phyloP scores from a whole-genome alignment of 768 basidiomycete genomes.

The Baorangia bicolor region DNA sequence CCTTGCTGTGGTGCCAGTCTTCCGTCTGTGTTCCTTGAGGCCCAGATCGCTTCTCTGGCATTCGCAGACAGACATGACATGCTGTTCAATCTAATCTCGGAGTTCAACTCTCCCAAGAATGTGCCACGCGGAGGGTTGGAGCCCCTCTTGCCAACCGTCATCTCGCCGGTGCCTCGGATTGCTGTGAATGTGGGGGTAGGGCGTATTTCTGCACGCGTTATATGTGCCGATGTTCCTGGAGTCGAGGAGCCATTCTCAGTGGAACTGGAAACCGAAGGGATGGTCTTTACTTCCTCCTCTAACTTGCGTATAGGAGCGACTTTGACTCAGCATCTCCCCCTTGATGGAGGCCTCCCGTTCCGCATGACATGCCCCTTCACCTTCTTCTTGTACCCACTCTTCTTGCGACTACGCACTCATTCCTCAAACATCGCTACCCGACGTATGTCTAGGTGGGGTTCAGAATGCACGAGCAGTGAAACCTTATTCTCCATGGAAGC shows the following conservation, averaged over 20 bases:
- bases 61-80: slow-evolving; percentile 55
- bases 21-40: slow-evolving; percentile 50
- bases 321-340: slow-evolving; percentile 12
- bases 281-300: slow-evolving; percentile 43
- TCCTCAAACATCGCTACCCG: slow-evolving; percentile 23
- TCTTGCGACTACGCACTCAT: slow-evolving; percentile 50
- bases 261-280: slow-evolving; percentile 57
- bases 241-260: slow-evolving; percentile 48
- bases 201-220: slow-evolving; percentile 48
- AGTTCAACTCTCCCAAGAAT: slow-evolving; percentile 19
- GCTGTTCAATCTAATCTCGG: slow-evolving; percentile 39
- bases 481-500: slow-evolving; percentile 60
- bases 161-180: slow-evolving; percentile 49
- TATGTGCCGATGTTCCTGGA: slow-evolving; percentile 41
- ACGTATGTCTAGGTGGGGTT: slow-evolving; percentile 30
- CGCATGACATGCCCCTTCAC: slow-evolving; percentile 44
- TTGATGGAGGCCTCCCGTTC: slow-evolving; percentile 42
- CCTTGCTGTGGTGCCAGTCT: slow-evolving; percentile 53
- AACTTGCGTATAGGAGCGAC: slow-evolving; percentile 36
- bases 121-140: not conserved
- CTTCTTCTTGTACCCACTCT: slow-evolving; percentile 48
- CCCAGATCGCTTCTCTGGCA: slow-evolving; percentile 45
- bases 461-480: slow-evolving; percentile 43
- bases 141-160: slow-evolving; percentile 29
- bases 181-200: slow-evolving; percentile 49